These are phyloP conservation scores for Malbranchea cinnamomea DNA, from an alignment of 2,329 filamentous ascomycete species.

Conservation along the genomic window DNA sequence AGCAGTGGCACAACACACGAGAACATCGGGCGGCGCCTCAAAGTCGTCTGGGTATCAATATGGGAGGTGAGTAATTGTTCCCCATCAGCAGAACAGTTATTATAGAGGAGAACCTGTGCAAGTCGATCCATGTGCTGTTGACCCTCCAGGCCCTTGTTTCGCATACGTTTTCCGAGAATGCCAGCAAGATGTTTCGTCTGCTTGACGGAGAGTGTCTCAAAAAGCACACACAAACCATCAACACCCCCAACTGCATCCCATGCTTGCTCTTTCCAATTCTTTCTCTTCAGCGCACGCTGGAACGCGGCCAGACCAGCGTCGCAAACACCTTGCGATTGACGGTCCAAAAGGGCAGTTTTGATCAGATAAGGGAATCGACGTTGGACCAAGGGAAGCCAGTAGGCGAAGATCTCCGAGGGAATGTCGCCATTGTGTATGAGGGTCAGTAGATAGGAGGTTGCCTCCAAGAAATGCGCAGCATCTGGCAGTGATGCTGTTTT, in stretches of 20 bases:
- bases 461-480: no score
- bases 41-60: no score
- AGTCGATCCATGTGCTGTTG: conserved; percentile 4
- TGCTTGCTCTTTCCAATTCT: background rate
- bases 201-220: conserved; percentile 1
- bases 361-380: conserved; percentile 4
- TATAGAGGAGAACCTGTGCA: conserved; percentile 2
- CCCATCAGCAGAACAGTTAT: no score
- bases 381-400: conserved; percentile 6
- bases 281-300: background rate
- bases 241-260: conserved; percentile 6
- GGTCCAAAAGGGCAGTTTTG: conserved; percentile 2
- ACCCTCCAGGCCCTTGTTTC: background rate
- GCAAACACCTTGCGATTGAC: conserved; percentile 3
- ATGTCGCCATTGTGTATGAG: conserved; percentile 4
- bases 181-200: conserved; percentile 1
- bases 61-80: no score
- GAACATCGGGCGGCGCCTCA: no score
- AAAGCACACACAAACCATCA: conserved; percentile 2
- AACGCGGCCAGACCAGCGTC: conserved; percentile 1
- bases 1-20: conserved; percentile 1
- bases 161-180: conserved; percentile 2
- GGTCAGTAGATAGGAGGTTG: conserved; percentile 1
- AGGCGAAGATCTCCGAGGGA: conserved; percentile 3
- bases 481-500: conserved; percentile 3